Base-by-base conservation (phyloP, 345 rosid genomes). In the Gossypium australe region DNA sequence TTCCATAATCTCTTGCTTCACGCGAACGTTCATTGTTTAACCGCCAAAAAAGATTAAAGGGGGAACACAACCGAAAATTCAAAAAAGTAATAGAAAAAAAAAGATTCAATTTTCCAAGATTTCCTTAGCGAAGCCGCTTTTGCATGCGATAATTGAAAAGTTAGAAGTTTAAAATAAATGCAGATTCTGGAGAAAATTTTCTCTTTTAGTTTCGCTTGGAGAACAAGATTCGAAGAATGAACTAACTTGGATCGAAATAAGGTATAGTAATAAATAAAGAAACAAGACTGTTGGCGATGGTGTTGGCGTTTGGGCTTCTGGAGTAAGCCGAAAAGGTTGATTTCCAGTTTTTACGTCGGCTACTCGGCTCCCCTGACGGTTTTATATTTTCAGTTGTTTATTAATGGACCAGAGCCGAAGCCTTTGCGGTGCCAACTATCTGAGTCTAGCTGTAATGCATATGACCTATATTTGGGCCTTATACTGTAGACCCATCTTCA, bases 1-100 rank as follows among this genome's bases (percentile, higher is more conserved):
- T 24, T 67, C 89, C 11, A 13, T 22, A 20, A 64, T 56, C 81
- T 93, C 94, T 57, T 74, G 80, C 82, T 91, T 87, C 38, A 84
- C 86, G 6, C 69, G 75, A 76, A 34, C 67, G 49, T 79, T 84
- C 96, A 89, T 87, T 14, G 60, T 7, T 27, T 4, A 11, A 4
- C 72, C 8, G 25, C 16, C 59, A 17, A 69, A 69, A 6, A 14
- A 14, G 49, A 34, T 4, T 34, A 34, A 34, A 34, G 41, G 41
- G 38, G 41, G 41, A 34, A 34, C 7, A 10, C 41, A n/a, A 18
- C 47, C 47, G 14, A 34, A 34, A 34, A 8, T 34, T 20, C 41
- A 51, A 44, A 66, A 18, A 44, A 14, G 7, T 17, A 0, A 41
- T 10, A 9, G 3, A 4, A 3, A 4, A 20, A 3, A 64, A 38